phyloP scores from a whole-genome alignment of 2,329 filamentous ascomycete genomes.

The Tympanopsis confertula region DNA sequence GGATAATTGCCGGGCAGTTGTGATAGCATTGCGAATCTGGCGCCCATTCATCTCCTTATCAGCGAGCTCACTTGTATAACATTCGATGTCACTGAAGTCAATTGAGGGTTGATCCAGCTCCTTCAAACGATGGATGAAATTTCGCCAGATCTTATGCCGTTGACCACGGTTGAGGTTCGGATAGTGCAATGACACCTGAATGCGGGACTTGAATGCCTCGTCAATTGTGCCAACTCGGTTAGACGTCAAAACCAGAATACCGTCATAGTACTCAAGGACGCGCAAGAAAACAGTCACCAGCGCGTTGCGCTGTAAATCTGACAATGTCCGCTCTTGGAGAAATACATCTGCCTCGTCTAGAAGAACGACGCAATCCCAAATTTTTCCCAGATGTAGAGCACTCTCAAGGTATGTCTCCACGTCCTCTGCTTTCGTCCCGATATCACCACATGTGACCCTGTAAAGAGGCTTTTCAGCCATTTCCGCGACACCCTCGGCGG shows the following conservation, averaged over 20 bases:
- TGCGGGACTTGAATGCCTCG: slow-evolving; percentile 29
- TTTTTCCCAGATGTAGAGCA: slow-evolving; percentile 13
- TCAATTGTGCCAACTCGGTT: slow-evolving; percentile 37
- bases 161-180: too few relatives aligned
- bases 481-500: slow-evolving; percentile 22
- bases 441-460: slow-evolving; percentile 12
- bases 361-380: slow-evolving; percentile 31
- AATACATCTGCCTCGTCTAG: slow-evolving; percentile 51
- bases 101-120: too few relatives aligned
- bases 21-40: too few relatives aligned
- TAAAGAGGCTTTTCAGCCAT: slow-evolving; percentile 16
- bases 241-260: slow-evolving; percentile 36
- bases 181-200: too few relatives aligned
- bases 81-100: too few relatives aligned
- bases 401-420: slow-evolving; percentile 14
- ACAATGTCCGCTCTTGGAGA: slow-evolving; percentile 34
- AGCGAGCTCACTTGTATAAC: too few relatives aligned
- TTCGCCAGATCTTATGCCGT: too few relatives aligned
- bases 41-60: too few relatives aligned
- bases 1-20: too few relatives aligned
- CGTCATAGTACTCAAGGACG: slow-evolving; percentile 37
- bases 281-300: slow-evolving; percentile 33
- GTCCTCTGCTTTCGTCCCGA: slow-evolving; percentile 12
- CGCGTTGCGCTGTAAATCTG: slow-evolving; percentile 31
- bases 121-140: too few relatives aligned